Conservation (phyloP, 2,329 filamentous ascomycete species). For the Alternaria burnsii region DNA sequence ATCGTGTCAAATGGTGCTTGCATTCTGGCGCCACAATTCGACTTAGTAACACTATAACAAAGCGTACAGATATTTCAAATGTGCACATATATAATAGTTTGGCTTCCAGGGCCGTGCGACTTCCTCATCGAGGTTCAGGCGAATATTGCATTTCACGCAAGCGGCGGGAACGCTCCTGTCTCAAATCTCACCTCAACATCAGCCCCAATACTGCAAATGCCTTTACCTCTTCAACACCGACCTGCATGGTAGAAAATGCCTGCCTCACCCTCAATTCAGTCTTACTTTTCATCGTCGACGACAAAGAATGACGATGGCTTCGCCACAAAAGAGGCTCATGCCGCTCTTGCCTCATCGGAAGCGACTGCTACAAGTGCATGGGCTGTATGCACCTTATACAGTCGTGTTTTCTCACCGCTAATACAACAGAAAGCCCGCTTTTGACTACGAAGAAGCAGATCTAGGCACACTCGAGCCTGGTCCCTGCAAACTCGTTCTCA, state of each 20-base stretch:
- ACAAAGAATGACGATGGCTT: constrained; percentile 61
- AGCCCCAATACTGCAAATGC: background rate
- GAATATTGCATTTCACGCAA: background rate
- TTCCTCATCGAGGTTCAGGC: background rate
- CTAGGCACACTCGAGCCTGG: constrained; percentile 62
- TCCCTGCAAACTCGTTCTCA: constrained; percentile 60
- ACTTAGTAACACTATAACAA: background rate
- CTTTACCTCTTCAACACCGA: background rate
- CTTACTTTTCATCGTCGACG: constrained; percentile 50
- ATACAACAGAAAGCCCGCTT: constrained; percentile 52
- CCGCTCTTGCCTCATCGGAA: constrained; percentile 46
- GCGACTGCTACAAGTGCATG: constrained; percentile 33
- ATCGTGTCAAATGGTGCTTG: background rate
- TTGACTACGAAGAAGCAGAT: constrained; percentile 58
- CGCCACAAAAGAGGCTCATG: constrained; percentile 58
- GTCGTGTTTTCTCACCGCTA: background rate
- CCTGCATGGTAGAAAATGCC: constrained; percentile 38
- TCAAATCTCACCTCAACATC: background rate
- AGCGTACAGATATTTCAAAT: background rate
- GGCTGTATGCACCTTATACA: constrained; percentile 13
- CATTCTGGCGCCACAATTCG: background rate
- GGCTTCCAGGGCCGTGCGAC: background rate
- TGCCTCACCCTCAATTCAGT: constrained; percentile 54
- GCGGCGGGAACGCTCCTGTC: constrained; percentile 1
- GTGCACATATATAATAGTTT: fast-evolving